Evolutionary conservation across 176 grass and related monocot species (phyloP).

Genomic region (Phoenix dactylifera): DNA sequence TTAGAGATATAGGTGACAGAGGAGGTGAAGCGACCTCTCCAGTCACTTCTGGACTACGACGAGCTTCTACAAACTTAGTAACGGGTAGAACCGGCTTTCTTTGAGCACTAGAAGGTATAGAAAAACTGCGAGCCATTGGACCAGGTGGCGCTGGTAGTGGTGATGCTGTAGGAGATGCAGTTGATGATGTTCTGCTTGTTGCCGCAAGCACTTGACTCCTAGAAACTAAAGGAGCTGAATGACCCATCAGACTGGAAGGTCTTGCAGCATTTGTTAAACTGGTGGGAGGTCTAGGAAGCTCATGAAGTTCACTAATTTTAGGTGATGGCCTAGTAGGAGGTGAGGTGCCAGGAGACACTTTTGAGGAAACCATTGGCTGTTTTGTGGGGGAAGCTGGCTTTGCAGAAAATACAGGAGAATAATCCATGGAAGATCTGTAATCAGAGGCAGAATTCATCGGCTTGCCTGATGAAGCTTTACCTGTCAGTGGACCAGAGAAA

Average conservation of each 20-base stretch:
- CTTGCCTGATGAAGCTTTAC: constrained; percentile 45
- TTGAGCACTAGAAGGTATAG: constrained; percentile 67
- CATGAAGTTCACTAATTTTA: constrained; percentile 87
- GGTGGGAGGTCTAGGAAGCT: constrained; percentile 78
- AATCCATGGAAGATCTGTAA: constrained; percentile 28
- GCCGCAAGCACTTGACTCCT: constrained; percentile 31
- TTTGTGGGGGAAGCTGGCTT: constrained; percentile 21
- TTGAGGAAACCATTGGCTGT: constrained; percentile 37
- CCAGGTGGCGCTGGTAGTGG: constrained; percentile 3
- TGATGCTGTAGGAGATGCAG: constrained; percentile 32
- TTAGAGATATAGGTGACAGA: constrained; percentile 43
- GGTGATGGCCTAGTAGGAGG: constrained; percentile 50
- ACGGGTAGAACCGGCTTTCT: constrained; percentile 51
- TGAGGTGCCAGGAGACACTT: constrained; percentile 27
- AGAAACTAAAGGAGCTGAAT: constrained; percentile 86
- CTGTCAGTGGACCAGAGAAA: constrained; percentile 75
- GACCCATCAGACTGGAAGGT: constrained; percentile 63
- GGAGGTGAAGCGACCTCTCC: constrained; percentile 44
- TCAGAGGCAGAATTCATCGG: constrained; percentile 35
- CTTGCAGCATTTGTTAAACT: constrained; percentile 3
- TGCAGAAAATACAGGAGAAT: constrained; percentile 24
- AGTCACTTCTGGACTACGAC: constrained; percentile 31
- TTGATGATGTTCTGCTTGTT: constrained; percentile 22
- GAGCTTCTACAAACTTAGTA: constrained; percentile 50
- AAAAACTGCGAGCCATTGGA: constrained; percentile 54